Evolutionary conservation across 1,284 basidiomycete genomes (phyloP).

Genomic region (Ceratobasidium sp.): DNA sequence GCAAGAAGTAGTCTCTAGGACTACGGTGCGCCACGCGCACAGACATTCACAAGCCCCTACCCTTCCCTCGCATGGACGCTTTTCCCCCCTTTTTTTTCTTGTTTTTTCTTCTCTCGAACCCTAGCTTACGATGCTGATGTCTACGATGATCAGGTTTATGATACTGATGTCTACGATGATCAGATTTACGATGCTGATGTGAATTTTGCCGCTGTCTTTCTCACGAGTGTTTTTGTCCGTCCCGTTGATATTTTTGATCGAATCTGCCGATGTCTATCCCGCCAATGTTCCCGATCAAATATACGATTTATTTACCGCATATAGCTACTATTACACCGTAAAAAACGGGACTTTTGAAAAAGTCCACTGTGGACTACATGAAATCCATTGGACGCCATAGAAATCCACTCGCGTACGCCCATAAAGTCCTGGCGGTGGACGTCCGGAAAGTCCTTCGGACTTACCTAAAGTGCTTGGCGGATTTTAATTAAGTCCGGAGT

Average conservation of each 20-base stretch:
- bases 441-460: not conserved
- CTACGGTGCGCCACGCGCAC: not conserved
- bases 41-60: too few relatives aligned
- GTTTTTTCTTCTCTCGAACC: not conserved
- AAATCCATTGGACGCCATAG: too few relatives aligned
- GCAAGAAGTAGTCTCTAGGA: not conserved
- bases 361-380: too few relatives aligned
- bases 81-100: not conserved
- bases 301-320: not conserved
- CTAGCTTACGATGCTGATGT: not conserved
- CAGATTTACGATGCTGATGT: not conserved
- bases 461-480: not conserved
- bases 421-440: not conserved
- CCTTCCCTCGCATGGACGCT: not conserved
- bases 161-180: not conserved
- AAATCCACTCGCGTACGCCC: too few relatives aligned
- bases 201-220: not conserved
- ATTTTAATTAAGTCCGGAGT: not conserved
- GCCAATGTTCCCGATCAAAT: not conserved
- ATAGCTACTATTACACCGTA: too few relatives aligned
- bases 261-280: not conserved
- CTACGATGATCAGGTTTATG: too few relatives aligned
- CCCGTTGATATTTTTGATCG: not conserved
- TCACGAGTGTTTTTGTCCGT: not conserved
- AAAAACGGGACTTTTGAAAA: not conserved